phyloP scores from a whole-genome alignment of 371 early-diverging fungal species.

The Capillidium heterosporum region DNA sequence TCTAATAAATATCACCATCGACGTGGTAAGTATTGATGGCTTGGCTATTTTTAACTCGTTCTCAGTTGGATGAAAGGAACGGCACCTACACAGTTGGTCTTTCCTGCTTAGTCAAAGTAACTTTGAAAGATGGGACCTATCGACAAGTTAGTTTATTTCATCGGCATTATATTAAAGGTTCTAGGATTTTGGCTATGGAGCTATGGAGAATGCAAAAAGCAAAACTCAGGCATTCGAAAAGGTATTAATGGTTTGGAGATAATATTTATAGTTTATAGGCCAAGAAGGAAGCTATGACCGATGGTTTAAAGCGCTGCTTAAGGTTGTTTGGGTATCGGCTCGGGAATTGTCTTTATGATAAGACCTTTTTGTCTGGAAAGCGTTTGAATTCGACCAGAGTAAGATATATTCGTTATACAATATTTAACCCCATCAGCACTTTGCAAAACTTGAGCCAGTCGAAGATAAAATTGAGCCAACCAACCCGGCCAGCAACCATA shows the following conservation, averaged over 20 bases:
- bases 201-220: slow-evolving; percentile 57
- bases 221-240: slow-evolving; percentile 81
- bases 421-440: too few species aligned
- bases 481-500: too few species aligned
- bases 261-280: slow-evolving; percentile 24
- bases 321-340: slow-evolving; percentile 88
- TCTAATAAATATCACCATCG: slow-evolving; percentile 53
- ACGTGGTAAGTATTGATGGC: slow-evolving; percentile 40
- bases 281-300: slow-evolving; percentile 93
- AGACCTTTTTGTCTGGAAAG: slow-evolving; percentile 65
- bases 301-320: slow-evolving; percentile 86
- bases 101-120: slow-evolving; percentile 66
- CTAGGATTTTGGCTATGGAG: slow-evolving; percentile 79
- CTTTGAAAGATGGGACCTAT: slow-evolving; percentile 80
- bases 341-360: slow-evolving; percentile 94
- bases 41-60: background rate
- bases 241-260: slow-evolving; percentile 13
- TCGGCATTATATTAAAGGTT: background rate
- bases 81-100: slow-evolving; percentile 54
- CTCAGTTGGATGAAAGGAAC: slow-evolving; percentile 20
- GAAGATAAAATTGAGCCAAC: too few species aligned
- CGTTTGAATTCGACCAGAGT: too few species aligned
- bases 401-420: too few species aligned
- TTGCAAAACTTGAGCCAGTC: too few species aligned
- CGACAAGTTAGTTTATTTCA: slow-evolving; percentile 50